These are phyloP conservation scores for Glycine latifolia DNA, from an alignment of 306 rosid species.

Conservation along the genomic window DNA sequence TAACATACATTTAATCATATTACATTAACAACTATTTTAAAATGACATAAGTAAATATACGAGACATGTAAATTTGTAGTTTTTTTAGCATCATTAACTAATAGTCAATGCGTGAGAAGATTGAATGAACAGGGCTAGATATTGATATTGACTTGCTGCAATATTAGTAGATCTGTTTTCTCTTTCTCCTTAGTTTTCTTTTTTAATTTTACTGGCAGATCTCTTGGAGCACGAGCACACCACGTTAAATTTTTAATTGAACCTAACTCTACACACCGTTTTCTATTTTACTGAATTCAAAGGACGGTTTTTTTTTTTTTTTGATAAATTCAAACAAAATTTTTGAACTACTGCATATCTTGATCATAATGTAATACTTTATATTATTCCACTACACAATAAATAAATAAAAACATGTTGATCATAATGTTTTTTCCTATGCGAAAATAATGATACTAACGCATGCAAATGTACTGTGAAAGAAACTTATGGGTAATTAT, in stretches of 20 bases:
- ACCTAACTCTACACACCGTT: background rate
- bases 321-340: background rate
- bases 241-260: background rate
- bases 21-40: too few relatives aligned
- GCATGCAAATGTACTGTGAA: too few relatives aligned
- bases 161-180: slow-evolving; percentile 35
- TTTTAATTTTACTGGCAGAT: background rate
- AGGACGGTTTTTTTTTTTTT: too few relatives aligned
- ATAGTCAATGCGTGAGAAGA: background rate
- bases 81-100: background rate
- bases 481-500: too few relatives aligned
- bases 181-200: slow-evolving; percentile 10
- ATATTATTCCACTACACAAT: too few relatives aligned
- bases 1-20: too few relatives aligned
- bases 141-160: background rate
- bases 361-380: background rate
- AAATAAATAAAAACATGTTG: too few relatives aligned
- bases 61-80: background rate
- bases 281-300: background rate
- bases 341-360: background rate
- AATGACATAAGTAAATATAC: background rate
- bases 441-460: too few relatives aligned
- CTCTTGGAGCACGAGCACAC: slow-evolving; percentile 42
- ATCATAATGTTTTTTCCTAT: too few relatives aligned
- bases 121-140: background rate